Conservation (phyloP, 176 grass and related monocot genomes). For the sorghum (Sorghum bicolor) region Sorghum_bicolor_NCBIv3 NC_012870.2:73443501-73444000, state of each 20-base stretch:
- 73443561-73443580: slow-evolving; percentile 31
- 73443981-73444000: slow-evolving; percentile 47
- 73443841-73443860: slow-evolving; percentile 60
- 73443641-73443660: slow-evolving; percentile 79
- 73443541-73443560: slow-evolving; percentile 56
- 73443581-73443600: slow-evolving; percentile 23
- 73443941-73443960: slow-evolving; percentile 38
- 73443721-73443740: slow-evolving; percentile 48
- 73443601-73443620: slow-evolving; percentile 60
- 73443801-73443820: slow-evolving; percentile 82
- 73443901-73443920: slow-evolving; percentile 55
- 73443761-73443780: slow-evolving; percentile 87
- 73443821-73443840: slow-evolving; percentile 65
- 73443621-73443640: slow-evolving; percentile 61
- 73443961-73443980: slow-evolving; percentile 70
- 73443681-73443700: slow-evolving; percentile 48
- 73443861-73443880: slow-evolving; percentile 62
- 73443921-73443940: slow-evolving; percentile 40
- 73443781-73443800: slow-evolving; percentile 66
- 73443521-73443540: slow-evolving; percentile 65
- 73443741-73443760: slow-evolving; percentile 62
- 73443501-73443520: slow-evolving; percentile 87
- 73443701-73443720: slow-evolving; percentile 66
- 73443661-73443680: slow-evolving; percentile 83
- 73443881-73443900: slow-evolving; percentile 88